Evolutionary conservation across 768 basidiomycete species (phyloP).

Genomic region (Leccinellum rugosiceps): DNA sequence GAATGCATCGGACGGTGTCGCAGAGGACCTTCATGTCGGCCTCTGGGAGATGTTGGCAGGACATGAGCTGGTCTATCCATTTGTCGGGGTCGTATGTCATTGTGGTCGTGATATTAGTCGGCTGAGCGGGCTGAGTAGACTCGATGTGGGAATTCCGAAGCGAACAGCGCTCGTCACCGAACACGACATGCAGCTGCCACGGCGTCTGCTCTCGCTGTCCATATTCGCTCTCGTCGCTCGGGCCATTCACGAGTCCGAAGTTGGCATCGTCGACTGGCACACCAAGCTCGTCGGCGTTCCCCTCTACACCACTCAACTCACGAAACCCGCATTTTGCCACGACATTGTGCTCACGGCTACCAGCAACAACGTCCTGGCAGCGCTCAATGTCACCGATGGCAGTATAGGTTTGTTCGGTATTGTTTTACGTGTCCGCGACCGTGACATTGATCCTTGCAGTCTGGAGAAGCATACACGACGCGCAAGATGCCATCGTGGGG

Average conservation of each 20-base stretch:
- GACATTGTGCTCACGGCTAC: conserved; percentile 66
- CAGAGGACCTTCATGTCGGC: conserved; percentile 91
- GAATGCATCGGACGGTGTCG: conserved; percentile 80
- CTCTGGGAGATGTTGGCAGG: conserved; percentile 87
- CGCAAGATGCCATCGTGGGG: conserved; percentile 61
- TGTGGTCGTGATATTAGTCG: neutral
- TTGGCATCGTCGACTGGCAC: conserved; percentile 87
- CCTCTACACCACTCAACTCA: conserved; percentile 43
- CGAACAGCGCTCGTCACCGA: neutral
- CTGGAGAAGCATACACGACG: conserved; percentile 80
- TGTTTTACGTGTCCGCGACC: conserved; percentile 2
- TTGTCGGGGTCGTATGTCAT: conserved; percentile 56
- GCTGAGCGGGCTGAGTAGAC: neutral
- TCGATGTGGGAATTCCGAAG: conserved; percentile 16
- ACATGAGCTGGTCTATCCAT: conserved; percentile 87
- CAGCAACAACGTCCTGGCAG: conserved; percentile 73
- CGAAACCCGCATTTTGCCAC: conserved; percentile 60
- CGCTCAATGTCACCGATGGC: conserved; percentile 64
- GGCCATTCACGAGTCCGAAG: conserved; percentile 71
- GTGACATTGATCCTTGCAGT: conserved; percentile 36
- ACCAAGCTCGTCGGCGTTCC: conserved; percentile 74
- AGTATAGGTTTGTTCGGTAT: conserved; percentile 51
- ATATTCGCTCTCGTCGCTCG: conserved; percentile 25
- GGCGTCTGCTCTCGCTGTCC: conserved; percentile 17
- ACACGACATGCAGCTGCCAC: conserved; percentile 17